Percentiles rank a stretch among this genome's conserved stretches.
phyloP scores from a whole-genome alignment of 306 rosid species.

The Parietaria judaica region DNA sequence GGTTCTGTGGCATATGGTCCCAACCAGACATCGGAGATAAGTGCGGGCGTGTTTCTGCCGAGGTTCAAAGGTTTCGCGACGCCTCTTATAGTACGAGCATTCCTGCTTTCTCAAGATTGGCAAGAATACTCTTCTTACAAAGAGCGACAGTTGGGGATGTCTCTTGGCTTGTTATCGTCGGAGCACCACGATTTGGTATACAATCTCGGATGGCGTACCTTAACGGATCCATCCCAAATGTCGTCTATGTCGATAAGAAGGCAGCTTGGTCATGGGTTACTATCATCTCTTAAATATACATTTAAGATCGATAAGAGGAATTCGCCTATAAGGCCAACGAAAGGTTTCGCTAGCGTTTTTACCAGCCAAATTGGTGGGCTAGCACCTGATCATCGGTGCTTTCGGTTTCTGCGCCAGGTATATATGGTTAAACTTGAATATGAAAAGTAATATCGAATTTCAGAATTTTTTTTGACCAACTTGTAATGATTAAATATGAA shows the following conservation, averaged over 20 bases:
- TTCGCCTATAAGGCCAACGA: constrained; percentile 69
- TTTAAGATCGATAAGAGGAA: constrained; percentile 75
- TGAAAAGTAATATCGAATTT: too few relatives aligned
- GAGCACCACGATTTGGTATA: constrained; percentile 71
- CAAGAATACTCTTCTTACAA: constrained; percentile 80
- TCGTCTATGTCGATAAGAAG: constrained; percentile 87
- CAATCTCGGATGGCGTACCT: constrained; percentile 89
- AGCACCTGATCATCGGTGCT: constrained; percentile 74
- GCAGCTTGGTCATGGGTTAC: constrained; percentile 92
- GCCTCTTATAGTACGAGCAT: constrained; percentile 61
- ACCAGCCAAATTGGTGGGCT: constrained; percentile 89
- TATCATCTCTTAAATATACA: constrained; percentile 79
- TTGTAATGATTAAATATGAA: too few relatives aligned
- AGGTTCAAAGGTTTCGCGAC: constrained; percentile 48
- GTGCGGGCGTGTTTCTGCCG: constrained; percentile 77
- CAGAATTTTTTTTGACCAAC: too few relatives aligned
- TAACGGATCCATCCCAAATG: constrained; percentile 83
- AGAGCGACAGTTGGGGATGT: constrained; percentile 71
- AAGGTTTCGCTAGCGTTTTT: constrained; percentile 85
- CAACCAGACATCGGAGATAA: constrained; percentile 70
- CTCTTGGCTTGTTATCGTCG: constrained; percentile 70
- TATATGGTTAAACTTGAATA: background rate
- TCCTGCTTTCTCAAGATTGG: constrained; percentile 93
- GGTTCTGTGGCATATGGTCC: constrained; percentile 84
- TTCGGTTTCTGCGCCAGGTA: constrained; percentile 88